Evolutionary conservation across 2,329 filamentous ascomycete genomes (phyloP), one percentile per base, ranked within the genome.

Genomic region (Paraphaeosphaeria sporulosa): DNA sequence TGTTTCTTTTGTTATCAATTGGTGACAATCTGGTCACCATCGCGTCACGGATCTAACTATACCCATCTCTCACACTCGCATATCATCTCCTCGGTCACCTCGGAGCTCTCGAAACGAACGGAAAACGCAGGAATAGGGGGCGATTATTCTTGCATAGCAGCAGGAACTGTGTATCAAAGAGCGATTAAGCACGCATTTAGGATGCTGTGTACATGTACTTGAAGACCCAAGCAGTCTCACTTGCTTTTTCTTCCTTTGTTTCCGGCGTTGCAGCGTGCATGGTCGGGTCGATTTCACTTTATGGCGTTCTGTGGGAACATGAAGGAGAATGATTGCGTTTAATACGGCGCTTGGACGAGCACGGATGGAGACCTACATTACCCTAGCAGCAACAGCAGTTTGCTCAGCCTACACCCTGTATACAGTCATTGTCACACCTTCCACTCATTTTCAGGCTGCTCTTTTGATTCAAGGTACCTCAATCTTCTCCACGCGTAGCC

Each of bases 21-120:
- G 25, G 54, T 57, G 32, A 40, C n/a, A 38, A 17, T 55, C 17
- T 21, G n/a, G 42, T 23, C 43, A 38, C 21, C 27, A 47, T 52
- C 47, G 30, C 32, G 27, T 51, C 27, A 52, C 36, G 43, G 53
- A 63, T 56, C 56, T 58, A 60, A 61, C 57, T 64, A 64, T 64
- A 64, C 62, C 62, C 59, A 57, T 54, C 57, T 64, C 62, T 47
- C 52, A 55, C 52, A 62, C 53, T 61, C 51, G 56, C 59, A 62
- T 64, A 58, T 62, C 49, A 54, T 62, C 56, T 63, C 55, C 55
- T 63, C 36, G 55, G 61, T 63, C 42, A 51, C 27, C 38, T 32
- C 13, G 38, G 38, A 27, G 25, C 25, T 43, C 38, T 53, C 23
- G 40, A 10, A 42, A 50, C 27, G 42, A 46, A 55, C 27, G 52